Evolutionary conservation across 441 rosid genomes (phyloP).

Genomic region (Pelargonium citronellum): DNA sequence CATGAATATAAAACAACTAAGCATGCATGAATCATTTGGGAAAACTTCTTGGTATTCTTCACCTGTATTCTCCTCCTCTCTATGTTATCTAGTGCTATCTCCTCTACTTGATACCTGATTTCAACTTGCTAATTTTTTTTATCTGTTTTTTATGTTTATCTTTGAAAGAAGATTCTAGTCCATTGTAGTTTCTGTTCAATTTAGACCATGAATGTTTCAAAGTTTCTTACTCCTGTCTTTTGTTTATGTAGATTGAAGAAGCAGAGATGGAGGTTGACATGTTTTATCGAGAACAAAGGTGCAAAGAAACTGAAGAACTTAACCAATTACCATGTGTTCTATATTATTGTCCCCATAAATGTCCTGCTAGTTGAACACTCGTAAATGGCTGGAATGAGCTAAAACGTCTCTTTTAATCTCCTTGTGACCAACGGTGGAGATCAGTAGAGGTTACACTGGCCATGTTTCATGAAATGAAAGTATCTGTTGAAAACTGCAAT

Average conservation of each 20-base stretch:
- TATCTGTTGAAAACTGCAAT: neutral
- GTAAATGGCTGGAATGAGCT: neutral
- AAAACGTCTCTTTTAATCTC: neutral
- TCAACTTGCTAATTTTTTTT: neutral
- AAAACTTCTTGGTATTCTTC: too few species aligned
- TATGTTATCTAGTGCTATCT: too few species aligned
- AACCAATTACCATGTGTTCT: neutral
- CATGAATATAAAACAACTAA: too few species aligned
- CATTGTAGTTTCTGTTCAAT: neutral
- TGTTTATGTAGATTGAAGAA: conserved; percentile 46
- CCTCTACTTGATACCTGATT: neutral
- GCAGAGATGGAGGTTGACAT: conserved; percentile 60
- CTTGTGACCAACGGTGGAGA: neutral
- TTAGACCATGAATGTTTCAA: neutral
- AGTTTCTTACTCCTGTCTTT: conserved; percentile 5
- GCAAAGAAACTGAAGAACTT: neutral
- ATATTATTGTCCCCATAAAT: neutral
- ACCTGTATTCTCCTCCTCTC: too few species aligned
- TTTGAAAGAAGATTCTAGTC: neutral
- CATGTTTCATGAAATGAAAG: neutral
- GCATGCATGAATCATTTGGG: too few species aligned
- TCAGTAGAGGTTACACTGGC: neutral
- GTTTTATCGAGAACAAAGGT: conserved; percentile 77
- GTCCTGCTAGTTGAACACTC: neutral
- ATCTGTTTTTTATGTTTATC: neutral